phyloP scores from a whole-genome alignment of 345 rosid genomes.

The Punica granatum region DNA sequence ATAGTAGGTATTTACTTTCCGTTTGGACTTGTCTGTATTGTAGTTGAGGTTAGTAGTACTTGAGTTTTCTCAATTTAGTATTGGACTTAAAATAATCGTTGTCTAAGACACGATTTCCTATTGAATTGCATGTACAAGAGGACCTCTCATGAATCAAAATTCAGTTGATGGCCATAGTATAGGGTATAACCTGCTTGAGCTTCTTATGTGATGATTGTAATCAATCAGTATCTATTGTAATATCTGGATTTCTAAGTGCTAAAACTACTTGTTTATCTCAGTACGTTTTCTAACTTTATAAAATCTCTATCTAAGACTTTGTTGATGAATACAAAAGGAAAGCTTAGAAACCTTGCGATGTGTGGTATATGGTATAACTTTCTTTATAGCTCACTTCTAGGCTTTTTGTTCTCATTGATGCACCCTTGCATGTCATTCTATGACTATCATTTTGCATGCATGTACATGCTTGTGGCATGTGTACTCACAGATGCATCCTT shows the following conservation, averaged over 20 bases:
- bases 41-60: background rate
- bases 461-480: background rate
- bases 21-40: background rate
- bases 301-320: background rate
- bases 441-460: background rate
- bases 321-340: background rate
- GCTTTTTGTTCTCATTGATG: background rate
- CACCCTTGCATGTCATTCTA: background rate
- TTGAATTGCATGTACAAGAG: background rate
- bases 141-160: background rate
- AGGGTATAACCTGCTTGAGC: background rate
- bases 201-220: background rate
- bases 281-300: background rate
- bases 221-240: too few relatives aligned
- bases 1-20: background rate
- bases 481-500: constrained; percentile 2
- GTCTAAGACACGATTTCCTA: background rate
- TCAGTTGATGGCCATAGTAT: background rate
- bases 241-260: background rate
- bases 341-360: background rate
- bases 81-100: background rate
- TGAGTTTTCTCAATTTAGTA: too few relatives aligned
- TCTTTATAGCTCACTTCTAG: background rate
- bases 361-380: background rate
- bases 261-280: background rate